Evolutionary conservation across 129 eudicot species (phyloP), one percentile per base, ranked within the genome.

Genomic region (Oenanthe sinensis): DNA sequence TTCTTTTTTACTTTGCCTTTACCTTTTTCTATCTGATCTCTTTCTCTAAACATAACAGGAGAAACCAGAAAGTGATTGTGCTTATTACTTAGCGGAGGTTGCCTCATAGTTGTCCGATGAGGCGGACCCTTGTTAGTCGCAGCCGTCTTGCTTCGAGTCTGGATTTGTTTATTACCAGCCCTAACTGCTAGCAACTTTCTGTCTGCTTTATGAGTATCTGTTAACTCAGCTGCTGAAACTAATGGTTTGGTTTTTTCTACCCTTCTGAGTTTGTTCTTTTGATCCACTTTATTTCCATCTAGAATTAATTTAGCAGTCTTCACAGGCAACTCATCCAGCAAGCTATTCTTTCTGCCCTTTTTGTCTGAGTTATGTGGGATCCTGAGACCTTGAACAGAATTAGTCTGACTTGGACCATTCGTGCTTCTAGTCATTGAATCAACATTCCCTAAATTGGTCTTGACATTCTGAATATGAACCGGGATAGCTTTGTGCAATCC

Each of bases 191-290:
- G 62, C 76, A 5, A 54, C 79, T 55, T 78, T 60, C 79, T 84
- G 7, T 71, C 42, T 47, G 72, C 77, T 67, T 78, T 70, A 50
- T 1, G 75, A 78, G 71, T 52, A 22, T 40, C 67, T 24, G 71
- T 20, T 13, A 85, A 78, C 73, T 76, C 75, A 24, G 77, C 85
- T 8, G 84, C 69, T 62, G 86, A 81, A 15, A 52, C 58, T n/a
- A 68, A 70, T 76, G 74, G 65, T 68, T 78, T 63, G 48, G 80
- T 48, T 80, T 62, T 42, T 68, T 45, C 79, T 20, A 60, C 67
- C 49, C n/a, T 71, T 75, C 26, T 78, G 74, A 50, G 48, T 17
- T 69, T 44, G 73, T 73, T 73, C 80, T 73, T 78, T 74, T 24
- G 14, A 62, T 36, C 36, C 69, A n/a, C 37, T 63, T 42, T 79